Percentiles rank a stretch among this genome's conserved stretches.
These are phyloP conservation scores for Leavenworthia alabamica DNA, from an alignment of 345 rosid genomes.

Conservation along the genomic window DNA sequence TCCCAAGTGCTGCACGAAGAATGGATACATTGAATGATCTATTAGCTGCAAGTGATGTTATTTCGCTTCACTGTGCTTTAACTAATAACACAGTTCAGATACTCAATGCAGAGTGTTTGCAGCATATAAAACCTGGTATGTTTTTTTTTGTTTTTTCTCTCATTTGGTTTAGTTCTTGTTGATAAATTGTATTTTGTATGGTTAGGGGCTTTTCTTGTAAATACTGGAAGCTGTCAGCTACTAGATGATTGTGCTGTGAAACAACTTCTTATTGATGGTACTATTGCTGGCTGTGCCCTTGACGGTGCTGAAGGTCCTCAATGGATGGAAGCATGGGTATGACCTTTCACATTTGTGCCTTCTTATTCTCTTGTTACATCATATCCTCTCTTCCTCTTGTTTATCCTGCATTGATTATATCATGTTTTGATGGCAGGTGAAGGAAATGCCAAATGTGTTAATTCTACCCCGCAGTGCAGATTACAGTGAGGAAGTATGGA, in stretches of 20 bases:
- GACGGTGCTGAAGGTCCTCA: conserved; percentile 99
- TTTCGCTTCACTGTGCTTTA: conserved; percentile 86
- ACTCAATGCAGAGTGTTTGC: conserved; percentile 89
- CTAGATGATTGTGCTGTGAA: conserved; percentile 91
- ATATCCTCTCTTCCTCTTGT: not conserved
- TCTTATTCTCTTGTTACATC: not conserved
- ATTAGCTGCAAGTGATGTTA: conserved; percentile 89
- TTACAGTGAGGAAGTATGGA: conserved; percentile 99
- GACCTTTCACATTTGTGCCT: conserved; percentile 15
- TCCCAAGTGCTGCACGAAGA: conserved; percentile 90
- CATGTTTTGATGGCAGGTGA: conserved; percentile 46
- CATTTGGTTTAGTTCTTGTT: not conserved
- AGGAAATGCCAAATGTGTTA: conserved; percentile 98
- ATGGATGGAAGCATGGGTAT: conserved; percentile 99
- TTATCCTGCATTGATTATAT: not conserved
- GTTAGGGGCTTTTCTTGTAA: conserved; percentile 94
- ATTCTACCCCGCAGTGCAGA: conserved; percentile 97
- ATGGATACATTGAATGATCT: conserved; percentile 98
- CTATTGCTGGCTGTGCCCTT: conserved; percentile 91
- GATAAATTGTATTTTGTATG: not conserved
- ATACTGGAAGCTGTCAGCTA: conserved; percentile 92
- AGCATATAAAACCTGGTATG: conserved; percentile 91
- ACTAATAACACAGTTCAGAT: conserved; percentile 91
- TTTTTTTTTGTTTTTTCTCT: not conserved
- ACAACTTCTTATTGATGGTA: conserved; percentile 91